Evolutionary conservation across 441 rosid genomes (phyloP).

Genomic region (Pelargonium myrrhifolium): DNA sequence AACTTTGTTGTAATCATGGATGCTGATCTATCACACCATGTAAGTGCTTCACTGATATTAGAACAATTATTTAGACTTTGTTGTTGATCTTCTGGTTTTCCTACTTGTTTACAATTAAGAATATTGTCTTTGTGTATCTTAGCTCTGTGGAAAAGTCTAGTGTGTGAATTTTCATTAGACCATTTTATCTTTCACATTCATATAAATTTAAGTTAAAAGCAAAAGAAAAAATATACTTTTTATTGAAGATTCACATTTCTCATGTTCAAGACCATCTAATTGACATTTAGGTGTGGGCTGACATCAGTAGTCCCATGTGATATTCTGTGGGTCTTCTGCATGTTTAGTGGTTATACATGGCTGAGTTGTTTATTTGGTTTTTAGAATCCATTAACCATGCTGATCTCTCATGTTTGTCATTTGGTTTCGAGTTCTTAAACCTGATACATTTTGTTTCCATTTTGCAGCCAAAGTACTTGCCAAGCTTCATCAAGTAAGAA

Average conservation of each 20-base stretch:
- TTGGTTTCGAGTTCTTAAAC: neutral
- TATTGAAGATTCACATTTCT: neutral
- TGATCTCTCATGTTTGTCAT: neutral
- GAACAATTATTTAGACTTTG: neutral
- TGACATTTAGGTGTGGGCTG: neutral
- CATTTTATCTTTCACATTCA: too few relatives aligned
- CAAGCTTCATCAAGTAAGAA: conserved; percentile 81
- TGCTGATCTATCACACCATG: conserved; percentile 99
- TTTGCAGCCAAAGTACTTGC: conserved; percentile 93
- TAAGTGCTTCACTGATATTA: conserved; percentile 25
- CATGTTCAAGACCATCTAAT: neutral
- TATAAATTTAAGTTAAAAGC: too few relatives aligned
- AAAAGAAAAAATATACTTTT: neutral
- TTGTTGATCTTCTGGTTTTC: too few relatives aligned
- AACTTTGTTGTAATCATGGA: conserved; percentile 93
- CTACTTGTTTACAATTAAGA: too few relatives aligned
- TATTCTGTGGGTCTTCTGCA: neutral
- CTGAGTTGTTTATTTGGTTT: neutral
- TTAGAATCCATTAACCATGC: neutral
- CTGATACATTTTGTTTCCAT: conserved; percentile 18
- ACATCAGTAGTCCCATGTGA: neutral
- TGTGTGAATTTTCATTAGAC: too few relatives aligned
- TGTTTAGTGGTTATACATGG: neutral
- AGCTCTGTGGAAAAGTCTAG: too few relatives aligned
- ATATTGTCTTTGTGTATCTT: too few relatives aligned